These are phyloP conservation scores for Hanseniaspora meyeri DNA, from an alignment of 805 yeast genomes.

Conservation along the genomic window DNA sequence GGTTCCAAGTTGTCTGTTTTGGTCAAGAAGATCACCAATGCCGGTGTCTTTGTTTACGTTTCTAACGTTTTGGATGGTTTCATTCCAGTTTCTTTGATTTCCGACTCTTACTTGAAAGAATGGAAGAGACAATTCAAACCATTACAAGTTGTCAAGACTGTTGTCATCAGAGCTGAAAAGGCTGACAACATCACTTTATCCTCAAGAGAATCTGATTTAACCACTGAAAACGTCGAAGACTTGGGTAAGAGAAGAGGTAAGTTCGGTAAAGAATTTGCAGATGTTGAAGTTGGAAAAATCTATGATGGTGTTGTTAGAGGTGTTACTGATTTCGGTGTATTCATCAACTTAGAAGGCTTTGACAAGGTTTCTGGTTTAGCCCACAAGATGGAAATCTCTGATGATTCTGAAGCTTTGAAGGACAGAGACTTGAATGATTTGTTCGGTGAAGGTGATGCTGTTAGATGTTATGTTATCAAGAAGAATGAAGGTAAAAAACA, in stretches of 20 bases:
- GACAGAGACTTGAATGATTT: conserved; percentile 46
- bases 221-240: conserved; percentile 40
- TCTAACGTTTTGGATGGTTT: conserved; percentile 64
- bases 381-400: conserved; percentile 75
- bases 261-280: conserved; percentile 48
- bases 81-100: conserved; percentile 67
- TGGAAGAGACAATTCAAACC: conserved; percentile 71
- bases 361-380: conserved; percentile 72
- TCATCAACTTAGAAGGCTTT: conserved; percentile 67
- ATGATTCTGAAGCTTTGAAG: conserved; percentile 33
- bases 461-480: conserved; percentile 66
- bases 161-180: conserved; percentile 48
- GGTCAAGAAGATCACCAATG: conserved; percentile 57
- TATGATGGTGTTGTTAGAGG: conserved; percentile 67
- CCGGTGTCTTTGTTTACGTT: conserved; percentile 66
- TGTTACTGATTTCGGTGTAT: conserved; percentile 82
- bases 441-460: conserved; percentile 82
- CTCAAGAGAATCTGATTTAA: conserved; percentile 66
- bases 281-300: conserved; percentile 55
- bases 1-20: conserved; percentile 77
- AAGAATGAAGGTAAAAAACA: conserved; percentile 56
- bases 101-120: conserved; percentile 70
- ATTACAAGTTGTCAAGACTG: conserved; percentile 65
- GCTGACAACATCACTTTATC: conserved; percentile 63
- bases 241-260: conserved; percentile 19